Base-by-base conservation (phyloP, 148 eudicot species). In the Suaeda aralocaspica region DNA sequence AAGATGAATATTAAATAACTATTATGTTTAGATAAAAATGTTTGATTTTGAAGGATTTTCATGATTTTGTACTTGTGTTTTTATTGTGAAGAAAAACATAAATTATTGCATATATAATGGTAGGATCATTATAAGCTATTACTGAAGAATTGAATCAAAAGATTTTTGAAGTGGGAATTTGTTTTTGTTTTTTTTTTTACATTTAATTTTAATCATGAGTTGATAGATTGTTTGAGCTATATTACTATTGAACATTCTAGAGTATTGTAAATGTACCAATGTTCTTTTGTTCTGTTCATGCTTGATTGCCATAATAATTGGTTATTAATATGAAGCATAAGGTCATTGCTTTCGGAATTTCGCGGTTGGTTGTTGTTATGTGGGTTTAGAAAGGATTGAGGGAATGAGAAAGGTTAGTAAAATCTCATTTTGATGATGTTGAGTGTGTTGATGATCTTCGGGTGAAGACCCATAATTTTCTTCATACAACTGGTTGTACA, bases 401-500 rank as follows among this genome's bases (percentile, higher is more conserved):
- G 7, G 60, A 9, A 3, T 56, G 26, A 25, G 6, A 51, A 11
- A 4, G 12, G n/a, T 0, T 2, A 25, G 60, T 3, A 36, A 36
- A 36, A 59, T 59, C 63, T 12, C 41, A 12, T 21, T 5, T 18
- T 14, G 56, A 12, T 12, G 0, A 31, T 28, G 25, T 48, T 19
- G 15, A 26, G 14, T 25, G 53, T 65, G 30, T 2, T 42, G 15
- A 67, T 34, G 33, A 1, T 50, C 2, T 3, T 15, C 10, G 11
- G 5, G 21, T 53, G 68, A 67, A 50, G 70, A 51, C 9, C 55
- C 31, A n/a, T n/a, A n/a, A n/a, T n/a, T n/a, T n/a, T n/a, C n/a
- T n/a, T n/a, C n/a, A n/a, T n/a, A n/a, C n/a, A n/a, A n/a, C n/a
- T n/a, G n/a, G n/a, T n/a, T n/a, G n/a, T n/a, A n/a, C n/a, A n/a